Evolutionary conservation across 495 filamentous ascomycete genomes (phyloP).

Genomic region (Tuber indicum): DNA sequence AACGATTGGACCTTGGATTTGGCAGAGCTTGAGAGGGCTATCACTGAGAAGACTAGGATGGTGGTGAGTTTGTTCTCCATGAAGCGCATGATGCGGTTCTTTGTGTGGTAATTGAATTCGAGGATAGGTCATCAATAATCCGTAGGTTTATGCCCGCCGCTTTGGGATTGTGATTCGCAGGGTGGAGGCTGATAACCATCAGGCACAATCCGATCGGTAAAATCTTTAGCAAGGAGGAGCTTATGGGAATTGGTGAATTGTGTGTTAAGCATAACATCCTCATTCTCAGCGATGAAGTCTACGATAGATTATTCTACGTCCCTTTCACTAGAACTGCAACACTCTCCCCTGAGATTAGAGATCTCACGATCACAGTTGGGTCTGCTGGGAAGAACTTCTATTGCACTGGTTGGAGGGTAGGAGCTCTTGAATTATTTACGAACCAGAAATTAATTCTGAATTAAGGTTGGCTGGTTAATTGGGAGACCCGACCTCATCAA

Average conservation of each 20-base stretch:
- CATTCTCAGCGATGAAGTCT: conserved; percentile 93
- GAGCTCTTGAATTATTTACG: conserved; percentile 38
- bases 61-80: conserved; percentile 58
- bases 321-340: conserved; percentile 90
- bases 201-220: conserved; percentile 93
- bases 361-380: conserved; percentile 84
- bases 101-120: background rate
- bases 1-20: conserved; percentile 85
- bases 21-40: conserved; percentile 70
- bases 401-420: conserved; percentile 92
- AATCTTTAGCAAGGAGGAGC: conserved; percentile 75
- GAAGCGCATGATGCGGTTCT: background rate
- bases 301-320: conserved; percentile 89
- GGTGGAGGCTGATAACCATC: conserved; percentile 24
- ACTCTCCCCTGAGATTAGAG: conserved; percentile 76
- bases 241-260: conserved; percentile 79
- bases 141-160: conserved; percentile 35
- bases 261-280: conserved; percentile 90
- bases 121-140: conserved; percentile 46
- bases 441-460: background rate
- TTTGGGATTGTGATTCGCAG: conserved; percentile 5
- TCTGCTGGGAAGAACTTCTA: conserved; percentile 98
- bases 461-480: conserved; percentile 62
- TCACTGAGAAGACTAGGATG: conserved; percentile 86
- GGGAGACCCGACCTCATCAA: conserved; percentile 83